phyloP scores from a whole-genome alignment of 2,329 filamentous ascomycete species.

The Talaromyces rugulosus region DNA sequence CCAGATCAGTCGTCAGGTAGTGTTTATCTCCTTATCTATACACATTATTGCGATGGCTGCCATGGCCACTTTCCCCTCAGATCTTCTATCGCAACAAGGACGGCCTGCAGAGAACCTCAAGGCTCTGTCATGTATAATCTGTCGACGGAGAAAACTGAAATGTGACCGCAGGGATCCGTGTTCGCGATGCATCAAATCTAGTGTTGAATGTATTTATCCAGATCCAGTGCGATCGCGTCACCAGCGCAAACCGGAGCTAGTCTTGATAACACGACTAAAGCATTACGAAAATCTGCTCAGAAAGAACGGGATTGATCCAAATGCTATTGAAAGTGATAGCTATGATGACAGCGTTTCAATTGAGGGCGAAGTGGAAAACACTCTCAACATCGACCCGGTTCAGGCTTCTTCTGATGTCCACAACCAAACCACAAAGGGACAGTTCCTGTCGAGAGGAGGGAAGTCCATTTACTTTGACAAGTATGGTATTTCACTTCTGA shows the following conservation, averaged over 20 bases:
- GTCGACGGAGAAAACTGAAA: conserved; percentile 10
- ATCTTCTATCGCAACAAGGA: no score
- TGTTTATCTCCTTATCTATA: no score
- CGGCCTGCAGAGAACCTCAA: background rate
- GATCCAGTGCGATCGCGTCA: conserved; percentile 5
- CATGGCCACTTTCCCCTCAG: no score
- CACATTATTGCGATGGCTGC: no score
- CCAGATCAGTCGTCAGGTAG: no score
- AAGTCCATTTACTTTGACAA: conserved; percentile 11
- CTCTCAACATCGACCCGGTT: background rate
- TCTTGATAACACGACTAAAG: conserved; percentile 4
- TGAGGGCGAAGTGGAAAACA: background rate
- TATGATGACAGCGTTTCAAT: background rate
- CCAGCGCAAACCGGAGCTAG: conserved; percentile 7
- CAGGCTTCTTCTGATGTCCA: background rate
- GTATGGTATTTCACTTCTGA: background rate
- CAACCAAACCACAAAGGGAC: conserved; percentile 1
- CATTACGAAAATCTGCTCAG: conserved; percentile 10
- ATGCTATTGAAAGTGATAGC: no score
- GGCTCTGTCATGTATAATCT: conserved; percentile 8
- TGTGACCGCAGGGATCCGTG: conserved; percentile 26
- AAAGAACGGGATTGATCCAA: conserved; percentile 7
- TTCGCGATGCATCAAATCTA: conserved; percentile 44
- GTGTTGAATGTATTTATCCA: conserved; percentile 59
- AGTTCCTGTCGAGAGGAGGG: conserved; percentile 9